Evolutionary conservation across 2,329 filamentous ascomycete genomes (phyloP), one percentile per base, ranked within the genome.

Genomic region (Hypoxylon sp.): DNA sequence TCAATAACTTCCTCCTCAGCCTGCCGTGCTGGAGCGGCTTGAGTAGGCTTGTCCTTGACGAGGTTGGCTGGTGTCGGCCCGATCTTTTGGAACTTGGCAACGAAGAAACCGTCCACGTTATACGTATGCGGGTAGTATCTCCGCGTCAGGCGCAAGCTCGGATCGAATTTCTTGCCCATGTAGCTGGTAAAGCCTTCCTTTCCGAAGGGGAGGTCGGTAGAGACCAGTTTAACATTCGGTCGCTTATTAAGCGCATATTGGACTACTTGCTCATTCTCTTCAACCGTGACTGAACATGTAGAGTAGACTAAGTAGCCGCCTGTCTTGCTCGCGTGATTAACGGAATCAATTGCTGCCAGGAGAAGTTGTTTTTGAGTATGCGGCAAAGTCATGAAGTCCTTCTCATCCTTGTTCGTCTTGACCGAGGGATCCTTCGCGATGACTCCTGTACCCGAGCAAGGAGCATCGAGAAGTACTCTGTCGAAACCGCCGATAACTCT

Each of bases 31-130:
- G 71, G 61, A 25, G 66, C 52, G 21, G 65, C 60, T 48, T 72
- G 73, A 17, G 51, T 57, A 23, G 59, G 50, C 63, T 72, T 75
- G 60, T 80, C 78, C 58, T 77, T 75, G 7, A 86, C 82, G 1
- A 86, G 84, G 59, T 87, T 88, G 62, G 85, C 82, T 1, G 92
- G 90, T 43, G 92, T 93, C 2, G 93, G 91, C 0, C 89, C 95
- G 14, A 89, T 89, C 86, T 99, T 99, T 82, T 97, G 94, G 82
- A 99, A 92, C 81, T 99, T 99, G 76, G 94, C 93, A 68, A 99
- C 96, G 79, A 94, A 99, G 89, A 99, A 99, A 71, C 96, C 96
- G 79, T 98, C 96, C 34, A 99, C 94, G 82, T 98, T 97, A 84
- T 96, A 93, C 19, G 91, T 88, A 79, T 97, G 93, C 0, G 94